These are phyloP conservation scores for Pleurotus platypus DNA, from an alignment of 768 basidiomycete genomes.

Conservation along the genomic window DNA sequence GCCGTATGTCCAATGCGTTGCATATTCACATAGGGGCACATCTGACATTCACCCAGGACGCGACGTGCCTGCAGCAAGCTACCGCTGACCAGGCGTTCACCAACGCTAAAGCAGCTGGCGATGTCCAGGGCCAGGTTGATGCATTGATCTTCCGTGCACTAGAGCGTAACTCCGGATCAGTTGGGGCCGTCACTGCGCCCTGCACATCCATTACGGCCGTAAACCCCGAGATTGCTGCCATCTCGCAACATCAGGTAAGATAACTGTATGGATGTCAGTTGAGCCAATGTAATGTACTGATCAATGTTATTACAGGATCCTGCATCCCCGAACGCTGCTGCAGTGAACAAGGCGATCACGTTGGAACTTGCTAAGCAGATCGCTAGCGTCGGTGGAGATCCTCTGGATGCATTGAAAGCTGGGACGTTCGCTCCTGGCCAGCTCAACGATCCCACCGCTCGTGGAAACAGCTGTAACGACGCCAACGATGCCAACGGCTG, in stretches of 20 bases:
- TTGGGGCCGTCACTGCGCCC: constrained; percentile 41
- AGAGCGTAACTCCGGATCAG: constrained; percentile 59
- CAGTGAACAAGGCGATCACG: constrained; percentile 59
- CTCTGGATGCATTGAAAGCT: constrained; percentile 51
- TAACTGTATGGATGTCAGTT: background rate
- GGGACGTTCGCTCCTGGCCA: constrained; percentile 62
- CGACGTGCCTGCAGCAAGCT: constrained; percentile 62
- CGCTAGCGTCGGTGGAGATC: constrained; percentile 58
- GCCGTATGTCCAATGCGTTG: constrained; percentile 28
- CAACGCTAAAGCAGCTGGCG: constrained; percentile 61
- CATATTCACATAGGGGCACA: background rate
- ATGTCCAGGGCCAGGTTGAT: constrained; percentile 51
- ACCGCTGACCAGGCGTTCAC: constrained; percentile 70
- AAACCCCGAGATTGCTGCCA: constrained; percentile 65
- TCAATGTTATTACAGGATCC: constrained; percentile 42
- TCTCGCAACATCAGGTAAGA: constrained; percentile 54
- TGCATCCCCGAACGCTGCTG: constrained; percentile 52
- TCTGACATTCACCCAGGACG: constrained; percentile 29
- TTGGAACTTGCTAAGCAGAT: constrained; percentile 66
- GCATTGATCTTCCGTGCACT: constrained; percentile 64
- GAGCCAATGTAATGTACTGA: background rate
- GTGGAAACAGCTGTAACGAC: constrained; percentile 54
- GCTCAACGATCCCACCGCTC: constrained; percentile 46
- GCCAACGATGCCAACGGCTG: constrained; percentile 53
- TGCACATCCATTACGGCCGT: constrained; percentile 54